A percentile compares a stretch with the other conserved stretches of the same genome.
Evolutionary conservation across 768 basidiomycete genomes (phyloP).

Genomic region (Lactifluus subvellereus): DNA sequence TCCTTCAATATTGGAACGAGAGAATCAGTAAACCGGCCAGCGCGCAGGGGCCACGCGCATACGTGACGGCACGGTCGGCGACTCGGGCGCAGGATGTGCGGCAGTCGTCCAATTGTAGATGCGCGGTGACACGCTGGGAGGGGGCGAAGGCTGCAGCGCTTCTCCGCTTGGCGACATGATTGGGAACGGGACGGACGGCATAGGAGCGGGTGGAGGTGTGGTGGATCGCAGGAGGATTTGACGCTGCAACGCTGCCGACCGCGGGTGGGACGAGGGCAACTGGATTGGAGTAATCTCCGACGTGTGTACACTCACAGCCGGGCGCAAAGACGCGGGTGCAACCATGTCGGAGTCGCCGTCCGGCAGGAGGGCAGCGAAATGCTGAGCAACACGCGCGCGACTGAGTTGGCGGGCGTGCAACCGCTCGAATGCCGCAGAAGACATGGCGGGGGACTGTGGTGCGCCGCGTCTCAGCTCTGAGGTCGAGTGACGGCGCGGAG

Average conservation of each 20-base stretch:
- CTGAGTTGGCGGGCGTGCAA: slow-evolving; percentile 11
- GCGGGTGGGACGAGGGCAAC: slow-evolving; percentile 19
- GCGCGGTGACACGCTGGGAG: slow-evolving; percentile 24
- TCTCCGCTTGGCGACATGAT: slow-evolving; percentile 7
- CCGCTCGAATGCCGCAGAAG: slow-evolving; percentile 12
- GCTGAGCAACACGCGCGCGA: slow-evolving; percentile 10
- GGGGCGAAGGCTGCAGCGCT: slow-evolving; percentile 17
- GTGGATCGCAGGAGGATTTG: slow-evolving; percentile 1
- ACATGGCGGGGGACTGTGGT: background rate
- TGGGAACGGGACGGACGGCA: background rate
- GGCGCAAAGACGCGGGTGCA: slow-evolving; percentile 1
- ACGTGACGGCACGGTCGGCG: slow-evolving; percentile 12
- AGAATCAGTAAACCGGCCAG: slow-evolving; percentile 16
- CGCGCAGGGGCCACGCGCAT: slow-evolving; percentile 11
- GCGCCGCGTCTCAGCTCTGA: slow-evolving; percentile 11
- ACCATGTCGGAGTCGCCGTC: slow-evolving; percentile 11
- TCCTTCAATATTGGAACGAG: background rate
- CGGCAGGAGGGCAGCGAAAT: background rate
- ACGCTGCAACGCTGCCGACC: slow-evolving; percentile 3
- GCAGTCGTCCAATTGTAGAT: slow-evolving; percentile 18
- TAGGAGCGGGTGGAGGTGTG: slow-evolving; percentile 6
- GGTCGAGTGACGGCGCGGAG: slow-evolving; percentile 17
- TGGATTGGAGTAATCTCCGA: slow-evolving; percentile 24
- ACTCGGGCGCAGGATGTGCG: slow-evolving; percentile 10
- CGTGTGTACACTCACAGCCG: slow-evolving; percentile 17